Percentiles rank a stretch among this genome's conserved stretches.
These are phyloP conservation scores for Dictyostelium intermedium DNA, from an alignment of 78 protist species.

Conservation along the genomic window DNA sequence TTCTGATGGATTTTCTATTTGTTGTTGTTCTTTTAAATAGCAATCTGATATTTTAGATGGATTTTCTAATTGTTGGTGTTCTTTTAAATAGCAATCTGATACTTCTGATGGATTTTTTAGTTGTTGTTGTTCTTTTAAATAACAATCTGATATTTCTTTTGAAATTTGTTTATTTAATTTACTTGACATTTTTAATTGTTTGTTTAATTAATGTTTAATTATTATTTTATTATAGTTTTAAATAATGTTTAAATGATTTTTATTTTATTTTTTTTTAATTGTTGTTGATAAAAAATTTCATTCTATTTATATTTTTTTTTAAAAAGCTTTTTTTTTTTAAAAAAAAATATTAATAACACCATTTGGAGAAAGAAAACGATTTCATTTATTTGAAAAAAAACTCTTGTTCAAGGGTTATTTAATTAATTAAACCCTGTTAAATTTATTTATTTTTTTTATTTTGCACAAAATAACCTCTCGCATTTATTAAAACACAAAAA, in stretches of 20 bases:
- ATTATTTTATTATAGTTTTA: neutral
- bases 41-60: neutral
- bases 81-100: neutral
- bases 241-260: no score
- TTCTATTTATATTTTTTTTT: neutral
- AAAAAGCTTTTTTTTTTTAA: neutral
- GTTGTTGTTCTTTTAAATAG: neutral
- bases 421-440: neutral
- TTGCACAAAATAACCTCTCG: no score
- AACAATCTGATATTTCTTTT: neutral
- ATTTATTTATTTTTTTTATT: neutral
- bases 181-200: neutral
- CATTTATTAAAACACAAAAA: no score
- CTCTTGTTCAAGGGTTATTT: neutral
- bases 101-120: neutral
- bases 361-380: neutral
- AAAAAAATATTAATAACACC: neutral
- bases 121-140: neutral
- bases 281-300: neutral
- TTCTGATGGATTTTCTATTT: no score
- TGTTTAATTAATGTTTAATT: neutral
- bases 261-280: neutral
- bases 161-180: neutral
- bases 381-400: neutral
- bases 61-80: neutral